phyloP scores from a whole-genome alignment of 202 grass and related monocot species.

The Zizania palustris region DNA sequence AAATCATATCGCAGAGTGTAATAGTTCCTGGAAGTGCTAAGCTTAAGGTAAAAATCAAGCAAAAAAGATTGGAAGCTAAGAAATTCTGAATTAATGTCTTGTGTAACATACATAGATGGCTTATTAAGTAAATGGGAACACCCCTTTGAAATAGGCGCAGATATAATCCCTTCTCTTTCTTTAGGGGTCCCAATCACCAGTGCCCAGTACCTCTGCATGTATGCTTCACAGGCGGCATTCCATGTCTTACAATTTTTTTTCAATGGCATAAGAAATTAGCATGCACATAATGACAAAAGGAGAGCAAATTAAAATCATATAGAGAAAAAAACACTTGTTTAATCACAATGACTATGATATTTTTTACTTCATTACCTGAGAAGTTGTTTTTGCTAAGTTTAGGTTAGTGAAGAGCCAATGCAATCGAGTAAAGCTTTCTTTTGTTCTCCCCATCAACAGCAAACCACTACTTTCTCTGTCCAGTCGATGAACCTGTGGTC shows the following conservation, averaged over 20 bases:
- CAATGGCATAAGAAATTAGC: slow-evolving; percentile 13
- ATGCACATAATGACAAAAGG: not conserved
- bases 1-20: not conserved
- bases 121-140: slow-evolving; percentile 13
- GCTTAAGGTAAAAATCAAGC: not conserved
- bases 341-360: slow-evolving; percentile 7
- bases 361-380: slow-evolving; percentile 50
- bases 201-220: slow-evolving; percentile 71
- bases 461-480: slow-evolving; percentile 85
- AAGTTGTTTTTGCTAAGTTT: slow-evolving; percentile 65
- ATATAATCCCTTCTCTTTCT: slow-evolving; percentile 80
- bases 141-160: slow-evolving; percentile 79
- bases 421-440: slow-evolving; percentile 60
- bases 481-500: slow-evolving; percentile 72
- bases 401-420: slow-evolving; percentile 79
- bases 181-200: slow-evolving; percentile 77
- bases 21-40: not conserved
- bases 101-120: not conserved
- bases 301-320: not conserved
- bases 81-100: not conserved
- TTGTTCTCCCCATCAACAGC: slow-evolving; percentile 76
- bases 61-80: slow-evolving; percentile 2
- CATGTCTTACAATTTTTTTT: slow-evolving; percentile 62
- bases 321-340: slow-evolving; percentile 9
- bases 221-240: slow-evolving; percentile 74